Conservation (phyloP, 2,329 filamentous ascomycete species). For the Geosmithia putterillii region DNA sequence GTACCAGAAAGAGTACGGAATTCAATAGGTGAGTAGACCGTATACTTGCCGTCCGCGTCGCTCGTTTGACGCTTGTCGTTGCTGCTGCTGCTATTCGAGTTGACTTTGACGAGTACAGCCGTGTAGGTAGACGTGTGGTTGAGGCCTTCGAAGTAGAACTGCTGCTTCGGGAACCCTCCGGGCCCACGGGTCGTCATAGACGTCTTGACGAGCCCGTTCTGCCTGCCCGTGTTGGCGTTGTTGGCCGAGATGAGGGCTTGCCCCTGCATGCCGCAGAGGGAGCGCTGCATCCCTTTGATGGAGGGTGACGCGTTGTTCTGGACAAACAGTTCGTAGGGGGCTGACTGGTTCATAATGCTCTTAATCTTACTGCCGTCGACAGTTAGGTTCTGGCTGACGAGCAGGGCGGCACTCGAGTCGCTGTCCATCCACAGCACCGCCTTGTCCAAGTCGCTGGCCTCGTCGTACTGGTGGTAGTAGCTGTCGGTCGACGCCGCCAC, state of each 20-base stretch:
- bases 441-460: slow-evolving; percentile 17
- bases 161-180: slow-evolving; percentile 63
- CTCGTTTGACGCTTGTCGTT: not conserved
- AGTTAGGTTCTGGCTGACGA: slow-evolving; percentile 68
- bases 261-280: slow-evolving; percentile 67
- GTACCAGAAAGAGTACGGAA: slow-evolving; percentile 71
- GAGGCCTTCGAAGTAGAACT: slow-evolving; percentile 73
- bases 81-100: not conserved
- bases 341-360: slow-evolving; percentile 34
- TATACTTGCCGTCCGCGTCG: slow-evolving; percentile 18
- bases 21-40: slow-evolving; percentile 57
- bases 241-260: slow-evolving; percentile 51
- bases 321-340: slow-evolving; percentile 69
- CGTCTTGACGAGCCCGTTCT: slow-evolving; percentile 35
- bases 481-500: slow-evolving; percentile 72
- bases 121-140: slow-evolving; percentile 60
- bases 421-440: slow-evolving; percentile 74
- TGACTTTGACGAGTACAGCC: slow-evolving; percentile 57
- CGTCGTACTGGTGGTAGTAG: slow-evolving; percentile 55
- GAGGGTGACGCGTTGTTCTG: slow-evolving; percentile 46
- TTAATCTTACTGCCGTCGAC: slow-evolving; percentile 40
- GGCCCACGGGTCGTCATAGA: slow-evolving; percentile 58
- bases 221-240: slow-evolving; percentile 30
- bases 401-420: slow-evolving; percentile 64
- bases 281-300: slow-evolving; percentile 61